These are phyloP conservation scores for Pistacia vera DNA, from an alignment of 345 rosid species.

Conservation along the genomic window DNA sequence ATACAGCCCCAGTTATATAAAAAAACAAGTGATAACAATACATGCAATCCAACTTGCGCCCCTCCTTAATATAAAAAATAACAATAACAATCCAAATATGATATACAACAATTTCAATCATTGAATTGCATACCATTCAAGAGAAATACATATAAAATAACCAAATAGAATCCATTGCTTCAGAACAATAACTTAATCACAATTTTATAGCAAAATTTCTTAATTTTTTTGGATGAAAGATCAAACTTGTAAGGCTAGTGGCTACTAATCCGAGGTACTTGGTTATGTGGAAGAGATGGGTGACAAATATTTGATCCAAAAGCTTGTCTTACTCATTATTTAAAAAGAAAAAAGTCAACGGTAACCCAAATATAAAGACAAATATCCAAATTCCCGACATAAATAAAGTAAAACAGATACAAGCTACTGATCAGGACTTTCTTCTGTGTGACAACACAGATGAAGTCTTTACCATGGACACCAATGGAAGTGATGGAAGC, in stretches of 20 bases:
- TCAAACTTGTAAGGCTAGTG: conserved; percentile 91
- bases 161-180: background rate
- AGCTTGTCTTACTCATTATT: conserved; percentile 80
- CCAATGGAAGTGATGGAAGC: too few relatives aligned
- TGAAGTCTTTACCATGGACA: too few relatives aligned
- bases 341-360: too few relatives aligned
- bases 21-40: background rate
- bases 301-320: conserved; percentile 87
- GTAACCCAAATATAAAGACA: too few relatives aligned
- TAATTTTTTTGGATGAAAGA: background rate
- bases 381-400: too few relatives aligned
- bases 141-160: background rate
- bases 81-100: background rate
- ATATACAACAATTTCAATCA: background rate
- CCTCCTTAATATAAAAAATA: background rate
- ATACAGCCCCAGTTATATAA: background rate
- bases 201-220: background rate
- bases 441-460: too few relatives aligned
- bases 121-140: background rate
- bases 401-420: too few relatives aligned
- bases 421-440: too few relatives aligned
- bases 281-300: conserved; percentile 90
- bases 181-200: background rate
- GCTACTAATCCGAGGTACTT: conserved; percentile 89
- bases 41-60: background rate